Conservation (phyloP, 2,329 filamentous ascomycete species). For the Talaromyces sp. region DNA sequence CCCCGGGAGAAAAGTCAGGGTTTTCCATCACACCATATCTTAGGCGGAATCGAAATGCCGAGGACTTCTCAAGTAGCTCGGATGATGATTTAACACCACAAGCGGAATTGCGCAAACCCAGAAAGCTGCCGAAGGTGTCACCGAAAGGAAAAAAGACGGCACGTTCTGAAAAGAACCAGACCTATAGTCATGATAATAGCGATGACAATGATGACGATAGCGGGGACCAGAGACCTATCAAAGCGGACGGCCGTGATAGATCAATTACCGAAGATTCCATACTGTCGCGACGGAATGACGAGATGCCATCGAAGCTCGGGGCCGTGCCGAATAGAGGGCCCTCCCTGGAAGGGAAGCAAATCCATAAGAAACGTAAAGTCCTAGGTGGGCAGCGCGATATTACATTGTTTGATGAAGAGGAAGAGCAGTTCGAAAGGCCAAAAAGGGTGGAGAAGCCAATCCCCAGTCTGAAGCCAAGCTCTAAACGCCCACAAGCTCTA, state of each 20-base stretch:
- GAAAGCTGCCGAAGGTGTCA: not conserved
- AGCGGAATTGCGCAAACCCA: not conserved
- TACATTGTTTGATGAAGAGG: slow-evolving; percentile 68
- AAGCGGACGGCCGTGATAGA: not conserved
- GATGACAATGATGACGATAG: not conserved
- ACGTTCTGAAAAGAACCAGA: not conserved
- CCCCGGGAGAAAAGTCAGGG: slow-evolving; percentile 76
- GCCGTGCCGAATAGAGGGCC: slow-evolving; percentile 20
- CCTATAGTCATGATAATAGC: not conserved
- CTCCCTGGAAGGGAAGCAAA: slow-evolving; percentile 30
- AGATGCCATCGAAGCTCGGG: slow-evolving; percentile 28
- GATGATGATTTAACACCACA: slow-evolving; percentile 20
- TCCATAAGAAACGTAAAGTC: slow-evolving; percentile 68
- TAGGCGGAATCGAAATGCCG: slow-evolving; percentile 63
- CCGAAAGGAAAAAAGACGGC: not conserved
- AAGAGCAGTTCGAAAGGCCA: slow-evolving; percentile 42
- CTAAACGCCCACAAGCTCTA: slow-evolving; percentile 17
- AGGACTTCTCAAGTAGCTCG: slow-evolving; percentile 27
- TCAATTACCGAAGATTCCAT: slow-evolving; percentile 7
- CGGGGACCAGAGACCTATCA: not conserved
- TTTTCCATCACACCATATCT: slow-evolving; percentile 95
- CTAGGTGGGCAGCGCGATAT: slow-evolving; percentile 56
- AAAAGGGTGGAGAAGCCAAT: slow-evolving; percentile 27
- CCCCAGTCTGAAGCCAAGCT: slow-evolving; percentile 18
- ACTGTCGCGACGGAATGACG: slow-evolving; percentile 12